A percentile compares a stretch with the other conserved stretches of the same genome.
Evolutionary conservation across 495 filamentous ascomycete species (phyloP).

Genomic region (Monascus purpureus): DNA sequence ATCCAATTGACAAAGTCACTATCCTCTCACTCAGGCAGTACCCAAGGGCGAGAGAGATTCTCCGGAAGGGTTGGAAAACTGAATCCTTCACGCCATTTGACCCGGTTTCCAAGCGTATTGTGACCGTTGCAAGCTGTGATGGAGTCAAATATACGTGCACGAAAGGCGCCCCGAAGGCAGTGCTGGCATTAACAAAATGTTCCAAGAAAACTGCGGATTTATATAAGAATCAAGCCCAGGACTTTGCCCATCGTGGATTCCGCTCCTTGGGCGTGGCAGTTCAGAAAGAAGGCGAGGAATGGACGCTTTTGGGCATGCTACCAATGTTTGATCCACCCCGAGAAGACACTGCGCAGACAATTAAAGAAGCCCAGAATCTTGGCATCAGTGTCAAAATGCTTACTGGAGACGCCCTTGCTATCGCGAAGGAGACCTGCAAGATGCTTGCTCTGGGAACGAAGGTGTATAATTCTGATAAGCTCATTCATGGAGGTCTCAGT

Average conservation of each 20-base stretch:
- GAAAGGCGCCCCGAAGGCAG: conserved; percentile 60
- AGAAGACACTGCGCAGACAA: conserved; percentile 65
- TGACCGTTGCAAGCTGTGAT: conserved; percentile 44
- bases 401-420: conserved; percentile 61
- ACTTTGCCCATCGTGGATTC: conserved; percentile 64
- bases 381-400: conserved; percentile 66
- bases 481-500: conserved; percentile 55
- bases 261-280: conserved; percentile 60
- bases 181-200: conserved; percentile 49
- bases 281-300: conserved; percentile 44
- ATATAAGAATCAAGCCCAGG: conserved; percentile 52
- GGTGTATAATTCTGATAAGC: conserved; percentile 58
- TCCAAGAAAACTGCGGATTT: conserved; percentile 42
- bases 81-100: conserved; percentile 61
- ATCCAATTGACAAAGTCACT: conserved; percentile 64
- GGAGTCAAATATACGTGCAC: conserved; percentile 52
- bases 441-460: conserved; percentile 64
- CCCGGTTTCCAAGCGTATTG: conserved; percentile 63
- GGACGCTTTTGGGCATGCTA: conserved; percentile 56
- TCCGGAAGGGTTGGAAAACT: conserved; percentile 52
- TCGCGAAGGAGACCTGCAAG: conserved; percentile 66
- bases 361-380: conserved; percentile 55
- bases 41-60: conserved; percentile 49
- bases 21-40: conserved; percentile 53
- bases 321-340: conserved; percentile 65